Evolutionary conservation across 805 yeast genomes (phyloP).

Genomic region (Hanseniaspora pseudoguilliermondii): DNA sequence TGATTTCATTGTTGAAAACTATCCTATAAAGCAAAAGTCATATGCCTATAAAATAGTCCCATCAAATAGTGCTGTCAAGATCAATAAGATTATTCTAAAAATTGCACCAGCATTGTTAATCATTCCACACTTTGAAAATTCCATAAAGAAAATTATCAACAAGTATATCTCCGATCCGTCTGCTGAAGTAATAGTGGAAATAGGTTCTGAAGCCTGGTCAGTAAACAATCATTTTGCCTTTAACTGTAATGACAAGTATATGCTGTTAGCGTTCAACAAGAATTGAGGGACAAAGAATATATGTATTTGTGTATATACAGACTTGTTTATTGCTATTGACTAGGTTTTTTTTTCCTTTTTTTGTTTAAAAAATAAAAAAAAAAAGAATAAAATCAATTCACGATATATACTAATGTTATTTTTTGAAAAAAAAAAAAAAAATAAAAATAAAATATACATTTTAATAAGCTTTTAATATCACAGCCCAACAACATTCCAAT

Average conservation of each 20-base stretch:
- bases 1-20: background rate
- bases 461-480: too few relatives aligned
- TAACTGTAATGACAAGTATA: slow-evolving; percentile 1
- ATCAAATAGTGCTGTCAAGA: background rate
- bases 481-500: too few relatives aligned
- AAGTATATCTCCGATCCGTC: background rate
- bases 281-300: background rate
- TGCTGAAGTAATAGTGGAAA: slow-evolving; percentile 1
- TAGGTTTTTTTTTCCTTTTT: background rate
- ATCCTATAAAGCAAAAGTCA: slow-evolving; percentile 1
- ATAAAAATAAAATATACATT: too few relatives aligned
- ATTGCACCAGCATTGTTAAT: background rate
- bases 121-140: background rate
- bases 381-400: background rate
- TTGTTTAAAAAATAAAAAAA: background rate
- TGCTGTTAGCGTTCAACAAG: slow-evolving; percentile 1
- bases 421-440: too few relatives aligned
- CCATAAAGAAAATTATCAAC: background rate
- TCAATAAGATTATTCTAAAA: slow-evolving; percentile 4
- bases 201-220: background rate
- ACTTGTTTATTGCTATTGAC: background rate
- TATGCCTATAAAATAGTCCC: background rate
- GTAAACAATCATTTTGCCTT: background rate
- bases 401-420: too few relatives aligned
- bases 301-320: background rate